Evolutionary conservation across 768 basidiomycete species (phyloP), one percentile per base, ranked within the genome.

Genomic region (Trametes villosa): DNA sequence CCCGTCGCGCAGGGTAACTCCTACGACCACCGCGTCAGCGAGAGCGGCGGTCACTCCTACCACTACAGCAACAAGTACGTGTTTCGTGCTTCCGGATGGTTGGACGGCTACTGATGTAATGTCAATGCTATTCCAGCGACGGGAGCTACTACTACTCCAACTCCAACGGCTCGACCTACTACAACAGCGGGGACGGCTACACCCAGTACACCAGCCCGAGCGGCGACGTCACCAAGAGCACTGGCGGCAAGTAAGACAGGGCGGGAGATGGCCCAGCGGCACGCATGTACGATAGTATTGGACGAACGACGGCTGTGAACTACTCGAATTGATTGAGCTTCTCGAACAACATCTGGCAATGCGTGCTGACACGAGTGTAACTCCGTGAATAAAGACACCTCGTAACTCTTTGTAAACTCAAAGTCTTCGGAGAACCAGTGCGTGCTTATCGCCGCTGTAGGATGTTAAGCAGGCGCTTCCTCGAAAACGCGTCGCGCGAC

Each of bases 141-240:
- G 85, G 83, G 2, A 81, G 81, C 58, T 87, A 88, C 72, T 86
- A 87, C 67, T 87, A 88, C 72, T 69, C 68, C 51, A 88, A 88
- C 76, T 71, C 83, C 47, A 76, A 87, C 51, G 81, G 83, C 0
- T 85, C 83, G 1, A 86, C 77, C 5, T 87, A 88, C 68, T 81
- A 86, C 66, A 79, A 86, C 72, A 77, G 34, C 42, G 84, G 83
- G 0, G 56, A 22, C 13, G 86, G 86, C 0, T 68, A 73, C 62
- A 70, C 80, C 20, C 72, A 76, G 49, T 86, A 87, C 71, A 87
- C 84, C 3, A 69, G 82, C 5, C 78, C 83, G 1, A 70, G 64
- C 26, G 77, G 77, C 27, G 1, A 64, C 26, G 38, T 27, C 27
- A 11, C 36, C 6, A 12, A 57, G 47, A 49, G 50, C n/a, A 26